A percentile compares a stretch with the other conserved stretches of the same genome.
phyloP scores from a whole-genome alignment of 1,139 yeast genomes.

The Taphrina confusa region DNA sequence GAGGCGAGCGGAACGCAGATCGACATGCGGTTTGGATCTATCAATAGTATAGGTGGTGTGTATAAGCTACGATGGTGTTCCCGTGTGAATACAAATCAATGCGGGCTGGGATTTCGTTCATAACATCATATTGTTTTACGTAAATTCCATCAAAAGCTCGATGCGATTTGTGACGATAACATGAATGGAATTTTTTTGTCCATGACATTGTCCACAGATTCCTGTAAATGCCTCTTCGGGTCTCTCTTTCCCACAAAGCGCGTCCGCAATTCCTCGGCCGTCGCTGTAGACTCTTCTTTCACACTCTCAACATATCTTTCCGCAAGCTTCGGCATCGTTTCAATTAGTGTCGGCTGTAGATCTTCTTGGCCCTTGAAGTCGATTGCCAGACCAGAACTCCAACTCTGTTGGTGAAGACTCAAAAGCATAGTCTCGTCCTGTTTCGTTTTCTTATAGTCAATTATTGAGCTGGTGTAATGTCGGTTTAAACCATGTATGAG shows the following conservation, averaged over 20 bases:
- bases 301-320: conserved; percentile 87
- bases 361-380: conserved; percentile 80
- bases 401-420: conserved; percentile 89
- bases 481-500: conserved; percentile 95
- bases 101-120: too few species aligned
- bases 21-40: too few species aligned
- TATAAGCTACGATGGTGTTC: too few species aligned
- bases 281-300: conserved; percentile 84
- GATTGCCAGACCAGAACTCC: conserved; percentile 90
- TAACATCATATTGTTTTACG: too few species aligned
- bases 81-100: too few species aligned
- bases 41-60: too few species aligned
- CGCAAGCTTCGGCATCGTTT: conserved; percentile 84
- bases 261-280: conserved; percentile 86
- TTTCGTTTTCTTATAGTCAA: conserved; percentile 89
- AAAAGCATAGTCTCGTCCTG: conserved; percentile 92
- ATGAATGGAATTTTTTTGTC: conserved; percentile 89
- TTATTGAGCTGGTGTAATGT: conserved; percentile 91
- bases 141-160: conserved; percentile 46
- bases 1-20: too few species aligned
- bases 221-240: conserved; percentile 94
- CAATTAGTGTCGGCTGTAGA: conserved; percentile 69
- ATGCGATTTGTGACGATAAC: conserved; percentile 83
- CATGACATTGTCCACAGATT: conserved; percentile 78
- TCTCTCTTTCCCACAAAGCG: conserved; percentile 98